A percentile compares a stretch with the other conserved stretches of the same genome.
Evolutionary conservation across 176 grass and related monocot species (phyloP).

Genomic region (Poa annua): DNA sequence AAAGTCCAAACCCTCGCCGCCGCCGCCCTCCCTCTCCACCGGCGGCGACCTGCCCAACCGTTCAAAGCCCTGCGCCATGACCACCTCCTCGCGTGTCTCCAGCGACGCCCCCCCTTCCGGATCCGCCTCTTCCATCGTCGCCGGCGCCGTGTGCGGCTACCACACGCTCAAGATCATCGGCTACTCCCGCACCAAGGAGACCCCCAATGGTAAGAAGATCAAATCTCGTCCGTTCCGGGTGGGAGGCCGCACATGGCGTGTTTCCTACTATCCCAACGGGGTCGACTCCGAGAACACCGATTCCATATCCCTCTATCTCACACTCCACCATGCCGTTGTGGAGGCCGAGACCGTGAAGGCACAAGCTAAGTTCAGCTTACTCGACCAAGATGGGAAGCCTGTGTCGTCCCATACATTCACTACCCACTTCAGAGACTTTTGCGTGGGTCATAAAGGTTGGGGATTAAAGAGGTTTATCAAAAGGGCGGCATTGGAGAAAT

Average conservation of each 20-base stretch:
- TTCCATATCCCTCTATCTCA: not conserved
- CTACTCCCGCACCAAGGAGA: constrained; percentile 16
- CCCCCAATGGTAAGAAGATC: not conserved
- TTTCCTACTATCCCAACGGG: not conserved
- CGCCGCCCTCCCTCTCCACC: too few relatives aligned
- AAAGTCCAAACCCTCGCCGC: too few relatives aligned
- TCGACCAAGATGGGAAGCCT: not conserved
- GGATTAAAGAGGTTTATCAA: fast-evolving
- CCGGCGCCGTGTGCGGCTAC: not conserved
- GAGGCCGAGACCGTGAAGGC: not conserved
- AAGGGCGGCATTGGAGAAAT: not conserved
- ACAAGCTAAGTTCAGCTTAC: not conserved
- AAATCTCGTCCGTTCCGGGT: not conserved
- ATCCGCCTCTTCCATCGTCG: not conserved
- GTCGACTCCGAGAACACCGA: too few relatives aligned
- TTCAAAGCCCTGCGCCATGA: too few relatives aligned
- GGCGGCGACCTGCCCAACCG: too few relatives aligned
- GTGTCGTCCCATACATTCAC: too few relatives aligned
- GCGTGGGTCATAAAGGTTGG: too few relatives aligned
- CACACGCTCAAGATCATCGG: not conserved
- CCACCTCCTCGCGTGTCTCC: not conserved
- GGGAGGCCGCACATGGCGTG: not conserved
- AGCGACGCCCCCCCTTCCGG: not conserved
- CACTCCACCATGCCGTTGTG: not conserved
- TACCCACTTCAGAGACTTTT: not conserved